A percentile compares a stretch with the other conserved stretches of the same genome.
Evolutionary conservation across 2,329 filamentous ascomycete species (phyloP).

Genomic region (Monosporascus ibericus): DNA sequence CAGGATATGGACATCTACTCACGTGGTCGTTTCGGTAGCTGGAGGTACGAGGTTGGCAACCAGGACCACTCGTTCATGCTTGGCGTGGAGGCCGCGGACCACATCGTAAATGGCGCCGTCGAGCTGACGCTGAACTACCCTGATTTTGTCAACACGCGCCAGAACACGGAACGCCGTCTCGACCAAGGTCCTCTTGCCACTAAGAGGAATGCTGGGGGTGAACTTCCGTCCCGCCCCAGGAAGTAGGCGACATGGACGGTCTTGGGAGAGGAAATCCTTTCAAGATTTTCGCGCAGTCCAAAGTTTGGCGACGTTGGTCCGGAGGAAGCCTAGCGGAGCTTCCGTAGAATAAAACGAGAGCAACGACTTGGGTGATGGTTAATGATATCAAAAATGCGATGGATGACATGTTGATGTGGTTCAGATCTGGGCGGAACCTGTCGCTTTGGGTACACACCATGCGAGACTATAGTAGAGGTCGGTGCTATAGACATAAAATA

Average conservation of each 20-base stretch:
- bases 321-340: constrained; percentile 10
- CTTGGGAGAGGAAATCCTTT: constrained; percentile 13
- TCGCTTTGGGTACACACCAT: neutral
- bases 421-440: neutral
- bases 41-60: constrained; percentile 93
- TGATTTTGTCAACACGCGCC: constrained; percentile 81
- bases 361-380: neutral
- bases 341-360: neutral
- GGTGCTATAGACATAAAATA: neutral
- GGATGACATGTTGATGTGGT: neutral
- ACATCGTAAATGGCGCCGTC: constrained; percentile 81
- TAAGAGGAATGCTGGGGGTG: constrained; percentile 28
- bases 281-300: neutral
- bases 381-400: neutral
- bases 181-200: constrained; percentile 35
- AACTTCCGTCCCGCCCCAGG: constrained; percentile 31
- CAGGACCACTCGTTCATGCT: constrained; percentile 98
- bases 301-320: neutral
- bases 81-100: constrained; percentile 86
- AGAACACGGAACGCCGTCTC: constrained; percentile 61
- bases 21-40: constrained; percentile 94
- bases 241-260: constrained; percentile 3
- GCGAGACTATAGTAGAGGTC: neutral
- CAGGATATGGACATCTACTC: constrained; percentile 89
- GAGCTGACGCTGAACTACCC: constrained; percentile 95